Percentiles rank a stretch among this genome's conserved stretches.
phyloP scores from a whole-genome alignment of 2,329 filamentous ascomycete species.

The Ophiosphaerella narmari region DNA sequence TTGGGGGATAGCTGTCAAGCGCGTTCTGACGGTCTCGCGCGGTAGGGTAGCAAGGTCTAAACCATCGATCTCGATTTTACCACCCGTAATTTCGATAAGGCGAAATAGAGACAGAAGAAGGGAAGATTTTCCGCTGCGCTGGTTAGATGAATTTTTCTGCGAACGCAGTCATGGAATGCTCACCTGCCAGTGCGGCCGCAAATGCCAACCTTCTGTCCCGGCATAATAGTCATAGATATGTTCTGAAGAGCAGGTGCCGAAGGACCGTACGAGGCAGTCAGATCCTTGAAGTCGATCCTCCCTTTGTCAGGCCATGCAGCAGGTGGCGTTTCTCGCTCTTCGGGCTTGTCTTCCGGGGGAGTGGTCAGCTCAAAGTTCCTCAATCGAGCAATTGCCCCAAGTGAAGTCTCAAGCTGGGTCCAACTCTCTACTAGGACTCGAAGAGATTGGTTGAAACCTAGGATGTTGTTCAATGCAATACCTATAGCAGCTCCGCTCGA shows the following conservation, averaged over 20 bases:
- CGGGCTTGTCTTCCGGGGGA: slow-evolving; percentile 29
- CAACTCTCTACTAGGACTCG: slow-evolving; percentile 54
- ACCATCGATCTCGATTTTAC: slow-evolving; percentile 53
- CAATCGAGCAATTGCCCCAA: slow-evolving; percentile 59
- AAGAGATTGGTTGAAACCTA: slow-evolving; percentile 55
- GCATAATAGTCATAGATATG: slow-evolving; percentile 5
- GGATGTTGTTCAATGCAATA: slow-evolving; percentile 55
- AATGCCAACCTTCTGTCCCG: not conserved
- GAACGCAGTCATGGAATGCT: slow-evolving; percentile 25
- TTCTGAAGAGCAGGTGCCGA: slow-evolving; percentile 6
- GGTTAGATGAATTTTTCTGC: slow-evolving; percentile 57
- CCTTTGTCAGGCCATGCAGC: slow-evolving; percentile 42
- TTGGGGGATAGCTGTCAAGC: slow-evolving; percentile 54
- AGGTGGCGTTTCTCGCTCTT: slow-evolving; percentile 15
- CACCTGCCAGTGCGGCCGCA: too few species aligned
- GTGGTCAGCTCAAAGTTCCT: slow-evolving; percentile 50
- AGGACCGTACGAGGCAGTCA: too few species aligned
- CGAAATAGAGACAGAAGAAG: slow-evolving; percentile 52
- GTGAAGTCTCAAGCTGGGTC: slow-evolving; percentile 61
- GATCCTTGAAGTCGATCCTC: slow-evolving; percentile 6
- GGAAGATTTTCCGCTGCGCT: slow-evolving; percentile 50
- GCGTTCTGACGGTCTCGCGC: slow-evolving; percentile 46
- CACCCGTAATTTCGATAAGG: slow-evolving; percentile 49
- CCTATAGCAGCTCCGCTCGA: slow-evolving; percentile 53
- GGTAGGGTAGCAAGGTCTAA: slow-evolving; percentile 51